Conservation (phyloP, 2,329 filamentous ascomycete genomes). For the Teratosphaeria epicoccoides region DNA sequence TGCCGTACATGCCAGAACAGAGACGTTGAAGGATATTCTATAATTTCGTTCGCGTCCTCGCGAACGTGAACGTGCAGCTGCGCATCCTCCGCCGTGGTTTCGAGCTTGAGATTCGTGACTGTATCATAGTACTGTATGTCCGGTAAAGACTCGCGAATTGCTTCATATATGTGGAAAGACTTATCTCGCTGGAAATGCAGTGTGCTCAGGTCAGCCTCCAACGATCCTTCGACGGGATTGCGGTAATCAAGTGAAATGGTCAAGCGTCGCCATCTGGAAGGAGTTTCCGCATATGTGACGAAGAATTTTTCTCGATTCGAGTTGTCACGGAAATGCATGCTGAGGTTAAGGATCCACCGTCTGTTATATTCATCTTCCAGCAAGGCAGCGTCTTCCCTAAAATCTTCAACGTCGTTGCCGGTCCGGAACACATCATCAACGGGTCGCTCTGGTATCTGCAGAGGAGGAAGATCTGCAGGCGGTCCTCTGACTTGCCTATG, state of each 20-base stretch:
- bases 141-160: constrained; percentile 80
- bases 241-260: constrained; percentile 93
- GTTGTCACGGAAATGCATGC: constrained; percentile 94
- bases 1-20: constrained; percentile 59
- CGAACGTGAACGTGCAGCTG: constrained; percentile 92
- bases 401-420: constrained; percentile 24
- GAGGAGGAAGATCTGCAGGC: constrained; percentile 10
- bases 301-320: constrained; percentile 96
- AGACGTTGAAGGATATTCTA: constrained; percentile 65
- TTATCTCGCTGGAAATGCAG: constrained; percentile 84
- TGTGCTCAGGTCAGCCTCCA: constrained; percentile 71
- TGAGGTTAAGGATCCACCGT: constrained; percentile 87
- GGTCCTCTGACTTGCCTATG: constrained; percentile 4
- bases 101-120: constrained; percentile 87
- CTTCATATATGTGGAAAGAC: constrained; percentile 84
- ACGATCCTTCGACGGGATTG: constrained; percentile 63
- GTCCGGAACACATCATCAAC: constrained; percentile 9
- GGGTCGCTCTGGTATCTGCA: constrained; percentile 11
- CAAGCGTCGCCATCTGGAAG: constrained; percentile 71
- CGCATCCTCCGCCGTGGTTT: constrained; percentile 73
- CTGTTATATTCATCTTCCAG: constrained; percentile 72
- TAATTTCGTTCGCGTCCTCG: constrained; percentile 94
- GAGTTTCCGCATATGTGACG: constrained; percentile 77
- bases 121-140: constrained; percentile 95
- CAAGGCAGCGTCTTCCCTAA: constrained; percentile 44